A percentile compares a stretch with the other conserved stretches of the same genome.
These are phyloP conservation scores for Paraglomus brasilianum DNA, from an alignment of 192 early-diverging fungal species.

Conservation along the genomic window DNA sequence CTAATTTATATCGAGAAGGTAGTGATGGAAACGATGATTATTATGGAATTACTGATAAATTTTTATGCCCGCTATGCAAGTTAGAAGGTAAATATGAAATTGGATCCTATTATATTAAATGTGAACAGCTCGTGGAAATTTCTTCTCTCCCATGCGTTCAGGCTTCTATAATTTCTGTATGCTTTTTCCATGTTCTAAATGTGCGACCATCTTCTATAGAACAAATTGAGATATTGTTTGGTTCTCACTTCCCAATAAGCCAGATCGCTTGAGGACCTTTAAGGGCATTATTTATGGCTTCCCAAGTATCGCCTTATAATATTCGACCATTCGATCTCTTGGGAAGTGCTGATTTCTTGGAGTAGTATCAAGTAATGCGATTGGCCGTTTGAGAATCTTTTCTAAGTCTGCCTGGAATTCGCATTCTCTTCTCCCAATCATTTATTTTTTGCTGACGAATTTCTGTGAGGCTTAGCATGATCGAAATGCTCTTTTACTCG, in stretches of 20 bases:
- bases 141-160: no score
- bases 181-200: slow-evolving; percentile 26
- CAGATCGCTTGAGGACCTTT: slow-evolving; percentile 23
- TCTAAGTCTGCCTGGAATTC: no score
- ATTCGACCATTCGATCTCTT: slow-evolving; percentile 19
- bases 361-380: slow-evolving; percentile 17
- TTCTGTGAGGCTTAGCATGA: slow-evolving; percentile 14
- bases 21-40: slow-evolving; percentile 12
- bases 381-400: no score
- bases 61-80: slow-evolving; percentile 16
- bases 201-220: slow-evolving; percentile 21
- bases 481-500: slow-evolving; percentile 14
- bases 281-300: slow-evolving; percentile 18
- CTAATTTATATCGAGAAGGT: slow-evolving; percentile 13
- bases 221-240: slow-evolving; percentile 21
- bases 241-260: slow-evolving; percentile 21
- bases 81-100: slow-evolving; percentile 12
- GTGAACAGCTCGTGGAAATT: no score
- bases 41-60: slow-evolving; percentile 13
- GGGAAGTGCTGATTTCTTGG: slow-evolving; percentile 20
- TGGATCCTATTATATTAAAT: slow-evolving; percentile 21
- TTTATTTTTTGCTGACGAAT: slow-evolving; percentile 15
- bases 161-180: slow-evolving; percentile 23
- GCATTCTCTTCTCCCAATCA: neutral
- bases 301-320: slow-evolving; percentile 24